Conservation (phyloP, 2,329 filamentous ascomycete species). For the Plectosphaerella sp. region DNA sequence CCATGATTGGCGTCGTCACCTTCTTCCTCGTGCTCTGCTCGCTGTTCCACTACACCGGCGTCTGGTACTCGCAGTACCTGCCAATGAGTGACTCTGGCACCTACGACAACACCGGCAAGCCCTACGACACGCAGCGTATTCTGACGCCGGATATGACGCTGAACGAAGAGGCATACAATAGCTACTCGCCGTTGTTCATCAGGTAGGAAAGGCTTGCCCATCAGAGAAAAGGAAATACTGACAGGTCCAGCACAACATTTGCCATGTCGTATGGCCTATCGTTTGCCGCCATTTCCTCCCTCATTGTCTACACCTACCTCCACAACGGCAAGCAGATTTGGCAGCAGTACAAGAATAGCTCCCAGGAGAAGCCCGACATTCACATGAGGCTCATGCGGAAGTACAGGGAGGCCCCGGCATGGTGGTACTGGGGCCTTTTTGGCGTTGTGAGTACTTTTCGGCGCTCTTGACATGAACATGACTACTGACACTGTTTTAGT, state of each 20-base stretch:
- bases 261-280: conserved; percentile 66
- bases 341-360: conserved; percentile 56
- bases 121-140: conserved; percentile 62
- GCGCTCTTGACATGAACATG: background rate
- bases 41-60: conserved; percentile 59
- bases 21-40: conserved; percentile 61
- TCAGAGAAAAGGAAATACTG: conserved; percentile 2
- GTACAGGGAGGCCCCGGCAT: conserved; percentile 58
- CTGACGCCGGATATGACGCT: conserved; percentile 58
- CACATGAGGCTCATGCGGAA: conserved; percentile 62
- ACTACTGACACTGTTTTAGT: conserved; percentile 24
- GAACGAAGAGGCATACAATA: conserved; percentile 58
- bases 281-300: conserved; percentile 65
- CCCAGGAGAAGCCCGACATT: conserved; percentile 55
- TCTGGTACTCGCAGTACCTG: conserved; percentile 61
- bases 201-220: conserved; percentile 27
- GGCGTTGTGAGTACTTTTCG: conserved; percentile 34
- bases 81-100: conserved; percentile 67
- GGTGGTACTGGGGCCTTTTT: conserved; percentile 61
- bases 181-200: conserved; percentile 65
- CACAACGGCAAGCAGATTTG: conserved; percentile 65
- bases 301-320: conserved; percentile 64
- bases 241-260: conserved; percentile 59
- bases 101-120: conserved; percentile 64
- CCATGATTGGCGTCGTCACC: conserved; percentile 59